Evolutionary conservation across 2,329 filamentous ascomycete genomes (phyloP), one percentile per base, ranked within the genome.

Genomic region (Chaetomiaceae sp.): DNA sequence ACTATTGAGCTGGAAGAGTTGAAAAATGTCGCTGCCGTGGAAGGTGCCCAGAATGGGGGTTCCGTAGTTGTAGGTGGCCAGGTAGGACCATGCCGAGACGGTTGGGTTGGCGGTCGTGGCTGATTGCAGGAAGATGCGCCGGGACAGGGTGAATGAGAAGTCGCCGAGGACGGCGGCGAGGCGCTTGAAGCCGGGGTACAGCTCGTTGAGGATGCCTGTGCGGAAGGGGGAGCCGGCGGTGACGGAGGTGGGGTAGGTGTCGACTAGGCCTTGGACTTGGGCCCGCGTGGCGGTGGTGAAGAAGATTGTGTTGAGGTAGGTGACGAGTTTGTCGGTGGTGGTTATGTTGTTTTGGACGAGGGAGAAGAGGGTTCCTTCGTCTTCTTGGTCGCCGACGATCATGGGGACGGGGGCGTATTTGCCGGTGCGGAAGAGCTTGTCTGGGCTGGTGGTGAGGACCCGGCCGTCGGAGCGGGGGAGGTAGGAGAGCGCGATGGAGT

Each of bases 101-200:
- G 67, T 59, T 0, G 83, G 82, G 55, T 81, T 74, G 12, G 70
- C 68, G 1, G 68, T 48, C 0, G 65, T 61, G 2, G 79, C 66
- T 0, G 62, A 51, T 12, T 73, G 62, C 19, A 93, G 76, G 65
- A 87, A 83, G 5, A 75, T 53, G 14, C 88, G 81, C 1, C 87
- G 81, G 0, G 81, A 79, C 0, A 93, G 73, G 0, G 84, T 91
- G 68, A 93, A 92, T 1, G 79, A 79, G 0, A 89, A 60, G 62
- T 93, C 88, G 13, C 88, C 88, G 0, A 91, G 71, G 21, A 92
- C 79, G 31, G 87, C 87, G 2, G 86, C 82, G 0, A 89, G 71
- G 13, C 86, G 84, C 68, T 91, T 92, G 74, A 82, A 91, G 57
- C 87, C 79, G 0, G 87, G 86, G 63, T 87, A 90, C 61, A 82